phyloP scores from a whole-genome alignment of 495 filamentous ascomycete genomes.

The Aspergillus ellipticus region DNA sequence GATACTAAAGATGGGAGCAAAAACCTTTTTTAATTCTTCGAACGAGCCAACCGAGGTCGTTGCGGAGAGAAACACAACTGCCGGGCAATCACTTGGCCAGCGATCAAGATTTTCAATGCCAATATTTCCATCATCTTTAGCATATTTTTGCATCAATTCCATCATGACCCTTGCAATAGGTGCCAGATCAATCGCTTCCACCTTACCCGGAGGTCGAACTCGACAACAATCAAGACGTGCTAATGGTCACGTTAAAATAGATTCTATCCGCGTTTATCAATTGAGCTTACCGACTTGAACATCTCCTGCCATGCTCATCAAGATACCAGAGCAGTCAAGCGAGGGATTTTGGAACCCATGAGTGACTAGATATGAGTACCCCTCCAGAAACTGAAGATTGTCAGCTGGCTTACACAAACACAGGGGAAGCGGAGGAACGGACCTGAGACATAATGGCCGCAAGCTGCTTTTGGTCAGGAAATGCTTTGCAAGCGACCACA shows the following conservation, averaged over 20 bases:
- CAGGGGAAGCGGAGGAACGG: background rate
- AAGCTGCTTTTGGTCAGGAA: conserved; percentile 14
- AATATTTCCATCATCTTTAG: conserved; percentile 30
- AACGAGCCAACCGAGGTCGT: conserved; percentile 22
- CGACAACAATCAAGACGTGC: conserved; percentile 11
- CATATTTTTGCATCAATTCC: conserved; percentile 38
- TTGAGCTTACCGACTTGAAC: conserved; percentile 17
- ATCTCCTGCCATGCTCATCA: conserved; percentile 11
- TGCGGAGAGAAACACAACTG: conserved; percentile 24
- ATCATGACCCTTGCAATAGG: conserved; percentile 19
- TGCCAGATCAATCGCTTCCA: conserved; percentile 8
- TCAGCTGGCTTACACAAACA: conserved; percentile 5
- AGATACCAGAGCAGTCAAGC: conserved; percentile 14
- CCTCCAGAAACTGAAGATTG: conserved; percentile 11
- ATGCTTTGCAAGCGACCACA: conserved; percentile 16
- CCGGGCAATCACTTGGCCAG: conserved; percentile 12
- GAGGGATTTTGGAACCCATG: no score
- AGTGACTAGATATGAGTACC: conserved; percentile 10
- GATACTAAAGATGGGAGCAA: conserved; percentile 5
- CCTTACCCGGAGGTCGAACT: background rate
- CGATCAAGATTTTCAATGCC: conserved; percentile 30
- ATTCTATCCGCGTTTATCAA: background rate
- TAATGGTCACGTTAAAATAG: background rate
- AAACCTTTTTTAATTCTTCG: conserved; percentile 23
- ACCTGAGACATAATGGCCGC: conserved; percentile 21